These are phyloP conservation scores for Dinochytrium kinnereticum DNA, from an alignment of 371 early-diverging fungal species.

Conservation along the genomic window DNA sequence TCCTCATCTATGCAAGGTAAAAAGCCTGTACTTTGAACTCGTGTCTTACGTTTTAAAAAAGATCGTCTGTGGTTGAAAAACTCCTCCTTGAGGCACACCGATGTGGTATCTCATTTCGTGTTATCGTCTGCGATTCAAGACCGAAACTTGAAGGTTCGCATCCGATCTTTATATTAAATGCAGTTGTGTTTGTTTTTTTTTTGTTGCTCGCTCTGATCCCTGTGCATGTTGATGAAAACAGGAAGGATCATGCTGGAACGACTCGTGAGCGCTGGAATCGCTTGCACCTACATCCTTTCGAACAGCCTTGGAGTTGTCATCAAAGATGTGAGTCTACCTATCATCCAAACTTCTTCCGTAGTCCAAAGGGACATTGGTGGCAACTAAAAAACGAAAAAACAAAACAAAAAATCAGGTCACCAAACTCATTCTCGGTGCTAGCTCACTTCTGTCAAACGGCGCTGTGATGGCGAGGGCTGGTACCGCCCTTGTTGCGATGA, in stretches of 20 bases:
- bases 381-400: too few species aligned
- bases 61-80: slow-evolving; percentile 83
- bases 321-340: slow-evolving; percentile 55
- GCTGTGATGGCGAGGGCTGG: slow-evolving; percentile 91
- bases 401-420: slow-evolving; percentile 57
- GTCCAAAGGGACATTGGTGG: too few species aligned
- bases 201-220: neutral
- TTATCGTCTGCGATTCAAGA: slow-evolving; percentile 93
- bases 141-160: slow-evolving; percentile 84
- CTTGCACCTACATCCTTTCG: slow-evolving; percentile 76
- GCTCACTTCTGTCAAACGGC: slow-evolving; percentile 91
- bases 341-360: neutral
- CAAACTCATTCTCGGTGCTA: slow-evolving; percentile 94
- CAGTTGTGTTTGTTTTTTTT: neutral
- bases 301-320: slow-evolving; percentile 69
- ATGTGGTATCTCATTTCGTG: slow-evolving; percentile 80
- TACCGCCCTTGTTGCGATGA: slow-evolving; percentile 90
- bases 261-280: slow-evolving; percentile 71
- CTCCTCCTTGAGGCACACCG: slow-evolving; percentile 80
- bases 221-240: slow-evolving; percentile 37
- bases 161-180: neutral
- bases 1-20: slow-evolving; percentile 83
- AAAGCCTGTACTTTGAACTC: neutral
- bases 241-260: slow-evolving; percentile 71
- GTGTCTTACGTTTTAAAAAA: slow-evolving; percentile 29